Evolutionary conservation across 2,329 filamentous ascomycete genomes (phyloP), one percentile per base, ranked within the genome.

Genomic region (Cladophialophora yegresii): DNA sequence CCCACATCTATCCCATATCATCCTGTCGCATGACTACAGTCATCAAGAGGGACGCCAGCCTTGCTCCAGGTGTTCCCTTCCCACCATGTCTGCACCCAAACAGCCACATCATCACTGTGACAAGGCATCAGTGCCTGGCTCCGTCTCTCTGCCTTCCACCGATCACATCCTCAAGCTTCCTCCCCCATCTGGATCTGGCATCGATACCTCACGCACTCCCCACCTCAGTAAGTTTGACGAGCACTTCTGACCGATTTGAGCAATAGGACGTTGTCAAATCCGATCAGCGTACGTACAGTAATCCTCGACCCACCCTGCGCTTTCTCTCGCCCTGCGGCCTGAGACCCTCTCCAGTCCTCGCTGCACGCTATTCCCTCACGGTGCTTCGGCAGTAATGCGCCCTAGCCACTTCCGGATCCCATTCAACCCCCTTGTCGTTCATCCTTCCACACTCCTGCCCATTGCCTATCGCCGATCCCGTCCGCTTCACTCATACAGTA

Each of bases 251-350:
- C 67, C 64, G 28, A 28, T 68, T 69, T 58, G 59, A 66, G 58
- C 54, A 65, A 64, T 60, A 70, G 68, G 68, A 70, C 63, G 59
- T 65, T 62, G 54, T 63, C 63, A 64, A 61, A 62, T 62, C 67
- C 67, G 66, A 69, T 20, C 58, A 65, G 43, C 50, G 68, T 70
- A 66, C 65, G 67, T 69, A 67, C 66, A 64, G 62, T 69, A 65
- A 66, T 67, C 63, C 59, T 60, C 56, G 66, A 63, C 66, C 66
- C 68, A 70, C 66, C 50, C 43, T 53, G 33, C 47, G 54, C 43
- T 30, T 36, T 54, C 26, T 22, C 9, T 56, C 26, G 26, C 26
- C 26, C 61, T 43, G 43, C 45, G 51, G 63, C 53, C 60, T 54
- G 55, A 54, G 32, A 54, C 54, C 58, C 57, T 57, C 40, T 26